phyloP scores from a whole-genome alignment of 2,329 filamentous ascomycete species.

The Clarireedia paspali region DNA sequence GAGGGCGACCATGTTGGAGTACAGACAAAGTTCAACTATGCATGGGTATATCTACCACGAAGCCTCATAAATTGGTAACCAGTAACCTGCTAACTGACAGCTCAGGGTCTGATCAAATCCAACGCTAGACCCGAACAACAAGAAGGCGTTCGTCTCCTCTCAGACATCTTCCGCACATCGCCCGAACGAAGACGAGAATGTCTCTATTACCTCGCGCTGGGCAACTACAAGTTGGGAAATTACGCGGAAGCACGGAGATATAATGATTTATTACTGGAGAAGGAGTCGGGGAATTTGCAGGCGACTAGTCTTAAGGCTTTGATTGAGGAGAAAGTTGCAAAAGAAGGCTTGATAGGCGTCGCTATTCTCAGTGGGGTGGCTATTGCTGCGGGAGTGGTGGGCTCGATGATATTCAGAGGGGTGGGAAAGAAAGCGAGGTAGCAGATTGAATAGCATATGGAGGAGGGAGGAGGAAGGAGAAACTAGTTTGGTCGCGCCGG shows the following conservation, averaged over 20 bases:
- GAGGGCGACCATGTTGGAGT: conserved; percentile 95
- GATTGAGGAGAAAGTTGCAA: conserved; percentile 94
- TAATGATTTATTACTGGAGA: conserved; percentile 85
- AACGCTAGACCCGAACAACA: conserved; percentile 78
- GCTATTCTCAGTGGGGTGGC: conserved; percentile 92
- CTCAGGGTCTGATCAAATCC: conserved; percentile 90
- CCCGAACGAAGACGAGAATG: conserved; percentile 94
- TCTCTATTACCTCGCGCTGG: conserved; percentile 93
- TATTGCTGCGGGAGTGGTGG: conserved; percentile 86
- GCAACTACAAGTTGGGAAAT: conserved; percentile 97
- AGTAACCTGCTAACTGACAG: background rate
- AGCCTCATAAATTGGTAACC: background rate
- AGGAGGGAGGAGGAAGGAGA: background rate
- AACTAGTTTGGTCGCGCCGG: background rate
- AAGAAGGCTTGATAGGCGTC: conserved; percentile 87
- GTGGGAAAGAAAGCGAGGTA: conserved; percentile 45
- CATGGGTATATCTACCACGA: conserved; percentile 61
- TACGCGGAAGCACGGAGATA: conserved; percentile 91
- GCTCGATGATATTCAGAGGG: conserved; percentile 76
- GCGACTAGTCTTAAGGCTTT: conserved; percentile 76
- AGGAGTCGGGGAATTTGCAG: conserved; percentile 88
- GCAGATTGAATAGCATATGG: conserved; percentile 4
- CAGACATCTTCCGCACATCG: conserved; percentile 90
- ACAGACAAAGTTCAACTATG: conserved; percentile 99
- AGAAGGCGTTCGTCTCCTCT: conserved; percentile 85